Base-by-base conservation (phyloP, 345 rosid species). In the Gossypioides kirkii region DNA sequence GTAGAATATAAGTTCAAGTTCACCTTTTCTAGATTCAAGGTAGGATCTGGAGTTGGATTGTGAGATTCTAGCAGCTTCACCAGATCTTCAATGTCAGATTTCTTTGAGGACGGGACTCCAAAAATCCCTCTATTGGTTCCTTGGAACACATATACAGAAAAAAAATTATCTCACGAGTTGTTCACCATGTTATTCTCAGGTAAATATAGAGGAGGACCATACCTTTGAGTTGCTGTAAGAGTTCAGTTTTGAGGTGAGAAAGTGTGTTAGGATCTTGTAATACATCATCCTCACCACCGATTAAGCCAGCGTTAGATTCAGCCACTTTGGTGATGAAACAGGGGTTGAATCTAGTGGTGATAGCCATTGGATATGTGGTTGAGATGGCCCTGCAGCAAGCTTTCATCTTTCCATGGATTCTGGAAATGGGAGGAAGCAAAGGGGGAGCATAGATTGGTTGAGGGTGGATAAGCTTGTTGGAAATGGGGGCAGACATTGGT, bases 121-220 rank as follows among this genome's bases (percentile, higher is more conserved):
- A 90, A 94, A 41, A 94, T 83, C 47, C 98, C 97, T 82, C 97
- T 94, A 62, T 92, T 92, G 36, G 80, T 82, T 69, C 91, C 94
- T 88, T 80, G 13, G 45, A 32, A 67, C 13, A 70, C 10, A 8
- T 1, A 17, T 28, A 71, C 3, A 59, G 20, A n/a, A 50, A 16
- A 72, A 59, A 70, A 63, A 70, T 6, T 22, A 14, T 8, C 18
- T 41, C 42, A 16, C 6, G 4, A 56, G 5, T 3, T 56, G 4
- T 36, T 32, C 13, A 32, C 13, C 26, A 8, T 61, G 12, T 58
- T 59, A 59, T 26, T 59, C 62, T 59, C 13, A 20, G 11, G n/a
- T 3, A 71, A 72, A 20, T 9, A 36, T 20, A 52, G 20, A 18
- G 47, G 10, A 4, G 12, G 72, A 26, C 36, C 67, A 71, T 62